Conservation (phyloP, 352 stramenopile genomes). For the Pythium coloratum region DNA sequence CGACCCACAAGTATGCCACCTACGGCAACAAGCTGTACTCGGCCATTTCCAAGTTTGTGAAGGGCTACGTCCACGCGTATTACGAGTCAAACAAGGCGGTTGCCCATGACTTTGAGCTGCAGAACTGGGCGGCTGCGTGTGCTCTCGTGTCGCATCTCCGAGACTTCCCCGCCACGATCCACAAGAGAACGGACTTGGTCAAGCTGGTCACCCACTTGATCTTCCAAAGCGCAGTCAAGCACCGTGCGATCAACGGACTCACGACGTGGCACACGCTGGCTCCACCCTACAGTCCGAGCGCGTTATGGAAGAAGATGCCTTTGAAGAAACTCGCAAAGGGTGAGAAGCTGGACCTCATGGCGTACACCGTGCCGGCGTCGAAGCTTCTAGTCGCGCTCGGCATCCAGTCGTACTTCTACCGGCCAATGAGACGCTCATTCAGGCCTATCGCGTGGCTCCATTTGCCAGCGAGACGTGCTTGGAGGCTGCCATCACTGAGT, state of each 20-base stretch:
- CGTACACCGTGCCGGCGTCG: conserved; percentile 1
- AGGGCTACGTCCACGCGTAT: conserved; percentile 36
- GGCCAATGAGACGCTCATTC: not conserved
- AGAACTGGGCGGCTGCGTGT: conserved; percentile 38
- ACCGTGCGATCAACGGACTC: conserved; percentile 50
- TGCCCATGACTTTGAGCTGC: conserved; percentile 39
- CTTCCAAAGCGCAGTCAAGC: conserved; percentile 40
- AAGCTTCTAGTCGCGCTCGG: not conserved
- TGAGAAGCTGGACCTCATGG: conserved; percentile 9
- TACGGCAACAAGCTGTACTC: conserved; percentile 9
- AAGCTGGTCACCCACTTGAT: conserved; percentile 40
- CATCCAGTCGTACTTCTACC: not conserved
- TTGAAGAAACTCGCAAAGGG: conserved; percentile 4
- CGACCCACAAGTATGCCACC: conserved; percentile 20
- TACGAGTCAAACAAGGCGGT: conserved; percentile 32
- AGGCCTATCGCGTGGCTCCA: conserved; percentile 1
- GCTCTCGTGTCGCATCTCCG: conserved; percentile 31
- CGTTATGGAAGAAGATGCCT: conserved; percentile 26
- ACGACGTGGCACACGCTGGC: conserved; percentile 37
- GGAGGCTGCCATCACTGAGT: not conserved
- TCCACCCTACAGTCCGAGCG: conserved; percentile 9
- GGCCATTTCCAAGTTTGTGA: conserved; percentile 39
- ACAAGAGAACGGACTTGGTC: conserved; percentile 19
- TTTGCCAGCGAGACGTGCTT: not conserved
- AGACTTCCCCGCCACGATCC: conserved; percentile 33